phyloP scores from a whole-genome alignment of 169 alveolate species.

The Cryptosporidium viatorum region DNA sequence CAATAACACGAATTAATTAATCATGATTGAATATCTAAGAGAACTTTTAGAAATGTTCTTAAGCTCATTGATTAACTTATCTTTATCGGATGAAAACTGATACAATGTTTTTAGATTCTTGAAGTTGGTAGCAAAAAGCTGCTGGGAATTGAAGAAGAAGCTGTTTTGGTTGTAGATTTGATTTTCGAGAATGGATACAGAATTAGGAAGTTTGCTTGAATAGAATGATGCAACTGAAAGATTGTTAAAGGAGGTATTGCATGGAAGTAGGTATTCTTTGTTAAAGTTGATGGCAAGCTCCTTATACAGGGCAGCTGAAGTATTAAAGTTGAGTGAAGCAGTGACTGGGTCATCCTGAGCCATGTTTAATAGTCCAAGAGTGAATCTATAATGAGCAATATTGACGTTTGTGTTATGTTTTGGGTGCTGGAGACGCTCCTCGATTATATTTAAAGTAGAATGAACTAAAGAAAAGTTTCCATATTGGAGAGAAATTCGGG shows the following conservation, averaged over 20 bases:
- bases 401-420: constrained; percentile 20
- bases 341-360: constrained; percentile 72
- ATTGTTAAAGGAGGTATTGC: constrained; percentile 41
- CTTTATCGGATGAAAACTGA: constrained; percentile 60
- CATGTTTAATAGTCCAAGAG: constrained; percentile 67
- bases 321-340: constrained; percentile 64
- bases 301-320: constrained; percentile 70
- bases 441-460: constrained; percentile 11
- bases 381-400: constrained; percentile 73
- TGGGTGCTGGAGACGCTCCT: constrained; percentile 31
- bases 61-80: constrained; percentile 32
- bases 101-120: constrained; percentile 62
- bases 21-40: constrained; percentile 37
- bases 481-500: constrained; percentile 43
- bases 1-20: not conserved
- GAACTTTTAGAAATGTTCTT: constrained; percentile 20
- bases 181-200: constrained; percentile 37
- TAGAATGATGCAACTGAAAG: constrained; percentile 65
- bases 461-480: constrained; percentile 19
- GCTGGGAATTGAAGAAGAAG: constrained; percentile 40
- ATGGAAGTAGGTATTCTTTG: constrained; percentile 30
- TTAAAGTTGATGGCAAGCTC: constrained; percentile 37
- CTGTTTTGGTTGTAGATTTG: constrained; percentile 49
- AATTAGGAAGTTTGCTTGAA: constrained; percentile 48
- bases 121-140: constrained; percentile 49